phyloP scores from a whole-genome alignment of 2,329 filamentous ascomycete genomes.

The Alternaria triticina region DNA sequence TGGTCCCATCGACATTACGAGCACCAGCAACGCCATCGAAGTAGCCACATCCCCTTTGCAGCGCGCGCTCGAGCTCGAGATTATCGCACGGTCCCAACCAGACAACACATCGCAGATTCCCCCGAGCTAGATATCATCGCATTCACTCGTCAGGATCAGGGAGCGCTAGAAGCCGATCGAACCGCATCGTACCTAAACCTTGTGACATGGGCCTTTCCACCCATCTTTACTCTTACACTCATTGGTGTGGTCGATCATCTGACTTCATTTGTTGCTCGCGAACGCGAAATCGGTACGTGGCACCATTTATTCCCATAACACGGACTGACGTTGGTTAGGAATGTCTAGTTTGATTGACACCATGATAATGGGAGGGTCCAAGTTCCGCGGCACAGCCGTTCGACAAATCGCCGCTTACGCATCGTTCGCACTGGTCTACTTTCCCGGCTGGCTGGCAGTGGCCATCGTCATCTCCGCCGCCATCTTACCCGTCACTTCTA shows the following conservation, averaged over 20 bases:
- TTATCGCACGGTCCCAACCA: not conserved
- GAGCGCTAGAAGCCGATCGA: not conserved
- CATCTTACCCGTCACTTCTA: conserved; percentile 58
- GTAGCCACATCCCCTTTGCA: conserved; percentile 84
- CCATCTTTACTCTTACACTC: not conserved
- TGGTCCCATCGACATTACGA: conserved; percentile 66
- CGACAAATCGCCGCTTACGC: conserved; percentile 73
- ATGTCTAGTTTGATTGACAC: conserved; percentile 71
- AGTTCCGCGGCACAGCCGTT: conserved; percentile 66
- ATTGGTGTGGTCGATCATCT: not conserved
- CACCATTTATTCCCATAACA: not conserved
- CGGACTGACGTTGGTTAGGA: not conserved
- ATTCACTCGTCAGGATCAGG: not conserved
- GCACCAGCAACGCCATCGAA: conserved; percentile 74
- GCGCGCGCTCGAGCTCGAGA: conserved; percentile 57
- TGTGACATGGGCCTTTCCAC: not conserved
- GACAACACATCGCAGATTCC: not conserved
- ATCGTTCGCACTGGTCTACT: conserved; percentile 79
- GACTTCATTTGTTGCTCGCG: not conserved
- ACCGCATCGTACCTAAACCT: not conserved
- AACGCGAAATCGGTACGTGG: not conserved
- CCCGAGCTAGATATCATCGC: not conserved
- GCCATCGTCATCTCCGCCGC: conserved; percentile 69
- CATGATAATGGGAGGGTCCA: conserved; percentile 58
- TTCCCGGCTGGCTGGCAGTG: conserved; percentile 82